Conservation (phyloP, 2,329 filamentous ascomycete species). For the Diaporthe amygdali region DNA sequence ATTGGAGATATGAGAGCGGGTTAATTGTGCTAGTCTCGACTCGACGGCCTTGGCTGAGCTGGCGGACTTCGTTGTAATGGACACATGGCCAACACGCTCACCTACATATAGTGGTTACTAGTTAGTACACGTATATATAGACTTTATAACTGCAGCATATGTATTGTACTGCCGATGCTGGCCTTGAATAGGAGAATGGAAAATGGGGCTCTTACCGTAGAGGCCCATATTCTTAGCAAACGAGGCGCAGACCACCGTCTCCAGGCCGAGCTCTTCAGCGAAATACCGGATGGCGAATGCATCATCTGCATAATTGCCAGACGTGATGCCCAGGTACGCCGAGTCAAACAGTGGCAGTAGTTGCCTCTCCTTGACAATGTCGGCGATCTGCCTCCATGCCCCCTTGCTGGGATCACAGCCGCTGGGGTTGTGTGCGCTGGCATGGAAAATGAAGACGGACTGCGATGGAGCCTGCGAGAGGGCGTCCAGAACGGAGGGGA, state of each 20-base stretch:
- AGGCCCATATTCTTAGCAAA: conserved; percentile 65
- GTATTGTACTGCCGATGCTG: too few relatives aligned
- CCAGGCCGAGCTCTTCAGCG: conserved; percentile 41
- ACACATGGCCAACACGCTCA: conserved; percentile 38
- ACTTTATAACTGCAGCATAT: too few relatives aligned
- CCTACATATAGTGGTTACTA: conserved; percentile 29
- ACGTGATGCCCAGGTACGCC: conserved; percentile 39
- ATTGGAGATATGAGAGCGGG: conserved; percentile 40
- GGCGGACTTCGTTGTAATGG: conserved; percentile 32
- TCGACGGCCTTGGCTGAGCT: conserved; percentile 26
- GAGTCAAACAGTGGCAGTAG: conserved; percentile 39
- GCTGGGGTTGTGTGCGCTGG: conserved; percentile 49
- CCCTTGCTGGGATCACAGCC: conserved; percentile 43
- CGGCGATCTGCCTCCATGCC: conserved; percentile 37
- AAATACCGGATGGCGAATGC: conserved; percentile 37
- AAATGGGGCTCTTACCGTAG: conserved; percentile 32
- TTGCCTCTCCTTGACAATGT: conserved; percentile 27
- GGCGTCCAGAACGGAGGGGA: conserved; percentile 33
- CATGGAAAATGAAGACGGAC: conserved; percentile 41
- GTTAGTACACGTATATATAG: too few relatives aligned
- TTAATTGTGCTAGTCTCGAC: conserved; percentile 36
- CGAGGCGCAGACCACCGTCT: conserved; percentile 62
- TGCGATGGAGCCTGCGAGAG: conserved; percentile 33
- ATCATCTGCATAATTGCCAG: conserved; percentile 35
- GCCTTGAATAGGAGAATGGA: too few relatives aligned